Evolutionary conservation across 306 rosid genomes (phyloP), one percentile per base, ranked within the genome.

Genomic region (Vicia sativa): DNA sequence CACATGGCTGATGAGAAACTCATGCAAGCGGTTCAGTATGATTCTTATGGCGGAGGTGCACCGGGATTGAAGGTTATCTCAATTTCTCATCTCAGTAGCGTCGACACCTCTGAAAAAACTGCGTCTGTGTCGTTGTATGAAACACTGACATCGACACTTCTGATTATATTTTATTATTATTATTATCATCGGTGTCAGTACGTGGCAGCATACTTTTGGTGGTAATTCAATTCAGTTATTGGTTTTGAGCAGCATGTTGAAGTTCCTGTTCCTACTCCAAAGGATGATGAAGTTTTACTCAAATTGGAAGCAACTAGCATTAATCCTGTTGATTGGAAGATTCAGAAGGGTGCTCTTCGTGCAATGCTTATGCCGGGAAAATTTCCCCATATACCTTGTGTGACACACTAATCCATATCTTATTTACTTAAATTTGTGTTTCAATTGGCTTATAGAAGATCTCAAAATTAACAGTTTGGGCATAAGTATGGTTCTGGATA

Each of bases 261-360:
- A 81, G 83, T 92, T 80, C 77, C 87, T 4, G 70, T 90, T 66
- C 96, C 97, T 13, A 70, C 21, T 70, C 91, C 83, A 2, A 81
- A 71, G 9, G 19, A 19, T 62, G 61, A 74, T 34, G 95, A 91
- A 56, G 80, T 86, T 58, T 71, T 91, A 62, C 49, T 87, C 19
- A 86, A 81, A 81, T 9, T 86, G 39, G 92, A 91, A 83, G 95
- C 92, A 23, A 71, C 72, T 35, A 62, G 78, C 78, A 52, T 91
- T 5, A 91, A 88, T 73, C 92, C 92, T 6, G 9, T 84, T 45
- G 95, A 88, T 81, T 86, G 95, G 90, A 88, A 86, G 77, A 80
- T 87, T 77, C 95, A 87, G 77, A 80, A 73, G 62, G 96, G 96
- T 48, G 0, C 15, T 19, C 34, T 79, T 4, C 77, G 90, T 19